These are phyloP conservation scores for Trametes cubensis DNA, from an alignment of 768 basidiomycete genomes.

Conservation along the genomic window DNA sequence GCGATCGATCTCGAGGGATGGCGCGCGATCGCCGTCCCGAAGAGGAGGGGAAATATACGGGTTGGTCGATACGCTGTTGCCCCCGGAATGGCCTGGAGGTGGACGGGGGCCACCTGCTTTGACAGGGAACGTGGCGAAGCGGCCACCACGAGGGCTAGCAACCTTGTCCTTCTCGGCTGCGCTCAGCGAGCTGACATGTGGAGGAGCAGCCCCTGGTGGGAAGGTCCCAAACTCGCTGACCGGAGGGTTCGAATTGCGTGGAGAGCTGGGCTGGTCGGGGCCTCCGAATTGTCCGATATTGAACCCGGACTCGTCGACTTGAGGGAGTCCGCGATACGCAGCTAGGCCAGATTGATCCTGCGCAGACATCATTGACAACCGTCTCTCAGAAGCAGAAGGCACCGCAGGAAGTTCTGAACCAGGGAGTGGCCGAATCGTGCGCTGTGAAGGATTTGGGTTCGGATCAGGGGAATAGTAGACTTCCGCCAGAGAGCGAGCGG, in stretches of 20 bases:
- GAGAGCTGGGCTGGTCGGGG: neutral
- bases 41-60: constrained; percentile 22
- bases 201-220: constrained; percentile 12
- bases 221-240: constrained; percentile 31
- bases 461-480: constrained; percentile 40
- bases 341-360: neutral
- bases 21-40: constrained; percentile 34
- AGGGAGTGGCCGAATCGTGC: constrained; percentile 22
- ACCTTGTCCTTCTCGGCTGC: constrained; percentile 14
- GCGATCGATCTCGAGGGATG: constrained; percentile 31
- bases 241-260: neutral
- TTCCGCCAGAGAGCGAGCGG: constrained; percentile 55
- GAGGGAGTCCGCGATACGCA: constrained; percentile 18
- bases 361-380: neutral
- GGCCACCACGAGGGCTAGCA: constrained; percentile 39
- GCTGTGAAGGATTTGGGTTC: constrained; percentile 17
- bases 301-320: constrained; percentile 17
- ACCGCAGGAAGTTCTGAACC: constrained; percentile 23
- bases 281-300: constrained; percentile 9
- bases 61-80: constrained; percentile 16
- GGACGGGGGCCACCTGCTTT: constrained; percentile 38
- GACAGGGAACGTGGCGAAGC: constrained; percentile 72
- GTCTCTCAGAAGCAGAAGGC: constrained; percentile 12
- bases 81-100: neutral
- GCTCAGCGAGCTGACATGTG: constrained; percentile 24